A percentile compares a stretch with the other conserved stretches of the same genome.
phyloP scores from a whole-genome alignment of 495 filamentous ascomycete genomes.

The Thermochaetoides thermophila region DNA sequence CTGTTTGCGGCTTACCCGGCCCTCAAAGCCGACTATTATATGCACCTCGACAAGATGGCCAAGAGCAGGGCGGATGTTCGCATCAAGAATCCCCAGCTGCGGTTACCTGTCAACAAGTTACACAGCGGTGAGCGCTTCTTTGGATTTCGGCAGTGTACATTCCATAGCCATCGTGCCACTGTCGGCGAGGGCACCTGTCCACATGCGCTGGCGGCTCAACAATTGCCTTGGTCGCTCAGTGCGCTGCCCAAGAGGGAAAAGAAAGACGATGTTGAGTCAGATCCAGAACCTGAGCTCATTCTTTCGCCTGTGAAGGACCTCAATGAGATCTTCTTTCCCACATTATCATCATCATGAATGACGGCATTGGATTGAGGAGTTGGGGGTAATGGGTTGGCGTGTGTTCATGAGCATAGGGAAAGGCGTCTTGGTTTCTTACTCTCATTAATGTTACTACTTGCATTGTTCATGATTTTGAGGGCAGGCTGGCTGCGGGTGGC shows the following conservation, averaged over 20 bases:
- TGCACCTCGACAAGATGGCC: conserved; percentile 28
- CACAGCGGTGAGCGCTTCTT: conserved; percentile 31
- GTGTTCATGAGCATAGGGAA: no score
- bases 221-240: background rate
- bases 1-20: conserved; percentile 24
- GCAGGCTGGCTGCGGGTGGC: no score
- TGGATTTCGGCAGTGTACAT: conserved; percentile 34
- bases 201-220: conserved; percentile 9
- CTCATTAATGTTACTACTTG: no score
- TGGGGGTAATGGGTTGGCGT: no score
- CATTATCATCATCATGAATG: background rate
- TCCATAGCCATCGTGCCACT: conserved; percentile 29
- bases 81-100: conserved; percentile 35
- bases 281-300: conserved; percentile 7
- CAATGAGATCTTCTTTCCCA: conserved; percentile 14
- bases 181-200: conserved; percentile 31
- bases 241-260: background rate
- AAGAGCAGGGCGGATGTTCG: conserved; percentile 26
- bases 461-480: no score
- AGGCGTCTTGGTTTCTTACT: no score
- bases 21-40: conserved; percentile 27
- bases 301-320: conserved; percentile 14
- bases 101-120: conserved; percentile 29
- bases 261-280: conserved; percentile 7
- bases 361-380: no score